These are phyloP conservation scores for Ophiostoma ulmi DNA, from an alignment of 2,329 filamentous ascomycete genomes.

Conservation along the genomic window DNA sequence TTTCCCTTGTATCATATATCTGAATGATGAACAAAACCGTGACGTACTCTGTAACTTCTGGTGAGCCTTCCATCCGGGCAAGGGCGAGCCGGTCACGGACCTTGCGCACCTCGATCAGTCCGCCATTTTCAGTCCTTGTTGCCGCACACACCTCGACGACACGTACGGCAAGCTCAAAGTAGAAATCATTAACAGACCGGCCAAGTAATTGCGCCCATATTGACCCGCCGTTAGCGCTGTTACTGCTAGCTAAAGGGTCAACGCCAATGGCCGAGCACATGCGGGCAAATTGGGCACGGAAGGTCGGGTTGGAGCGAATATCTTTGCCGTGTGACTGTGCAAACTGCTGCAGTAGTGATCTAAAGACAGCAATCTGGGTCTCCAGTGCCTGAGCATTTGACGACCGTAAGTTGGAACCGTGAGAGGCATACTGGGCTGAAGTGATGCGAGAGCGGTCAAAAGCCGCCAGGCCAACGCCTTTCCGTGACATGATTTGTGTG, in stretches of 20 bases:
- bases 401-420: conserved; percentile 80
- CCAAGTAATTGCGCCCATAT: conserved; percentile 93
- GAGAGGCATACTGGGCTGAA: conserved; percentile 81
- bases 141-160: conserved; percentile 88
- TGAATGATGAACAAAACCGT: not conserved
- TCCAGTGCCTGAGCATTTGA: conserved; percentile 80
- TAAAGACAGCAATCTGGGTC: conserved; percentile 93
- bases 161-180: conserved; percentile 93
- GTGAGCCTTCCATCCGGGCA: conserved; percentile 67
- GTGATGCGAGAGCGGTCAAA: conserved; percentile 82
- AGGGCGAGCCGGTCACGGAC: conserved; percentile 69
- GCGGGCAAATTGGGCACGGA: conserved; percentile 93
- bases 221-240: conserved; percentile 52
- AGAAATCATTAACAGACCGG: conserved; percentile 92
- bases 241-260: conserved; percentile 76
- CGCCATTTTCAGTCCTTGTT: conserved; percentile 85
- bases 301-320: conserved; percentile 90
- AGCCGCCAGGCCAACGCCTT: conserved; percentile 84
- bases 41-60: conserved; percentile 70
- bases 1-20: not conserved
- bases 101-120: conserved; percentile 78
- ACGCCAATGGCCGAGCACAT: conserved; percentile 98
- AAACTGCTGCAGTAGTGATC: conserved; percentile 91
- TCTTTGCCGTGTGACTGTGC: conserved; percentile 90
- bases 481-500: conserved; percentile 60